Evolutionary conservation across 495 filamentous ascomycete genomes (phyloP), one percentile per base, ranked within the genome.

Genomic region (Pseudoneurospora amorphoporcata): DNA sequence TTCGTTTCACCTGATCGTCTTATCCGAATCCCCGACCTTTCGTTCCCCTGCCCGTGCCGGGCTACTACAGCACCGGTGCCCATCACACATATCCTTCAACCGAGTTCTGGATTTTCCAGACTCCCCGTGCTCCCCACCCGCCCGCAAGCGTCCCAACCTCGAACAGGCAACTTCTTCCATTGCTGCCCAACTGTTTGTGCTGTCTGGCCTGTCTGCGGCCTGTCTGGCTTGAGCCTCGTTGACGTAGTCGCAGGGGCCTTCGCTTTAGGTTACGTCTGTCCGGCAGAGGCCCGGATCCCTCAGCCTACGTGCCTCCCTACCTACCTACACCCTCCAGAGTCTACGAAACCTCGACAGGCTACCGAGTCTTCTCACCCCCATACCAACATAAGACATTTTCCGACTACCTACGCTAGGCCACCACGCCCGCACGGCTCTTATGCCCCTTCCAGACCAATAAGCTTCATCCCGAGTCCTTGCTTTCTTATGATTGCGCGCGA

Each of bases 111-210:
- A 65, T 74, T 65, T 72, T 45, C 71, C 38, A 69, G 53, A 61
- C 45, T 76, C 58, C 68, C 71, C 73, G 68, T 68, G 72, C 58
- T 75, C 72, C 77, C 73, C 77, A 75, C 76, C 72, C 68, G 32
- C 69, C 61, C 73, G 35, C 69, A 47, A 71, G 47, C 74, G 41
- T 68, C 70, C 70, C 53, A 45, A 53, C 17, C 68, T 39, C 72
- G 70, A 71, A 71, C 75, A 69, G 68, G 71, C 72, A 70, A 73
- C 71, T 53, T 47, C 35, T 12, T n/a, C 68, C 38, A 72, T 80
- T 80, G 79, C 79, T 80, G 79, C 79, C 79, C 79, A 78, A 80
- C 77, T 75, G 40, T 40, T 37, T 72, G 47, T 19, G 58, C n/a
- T 58, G 45, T 43, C 32, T 19, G 43, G 38, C 39, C 47, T 39